Evolutionary conservation across 305 asterid species (phyloP).

Genomic region (Solanum chacoense): DNA sequence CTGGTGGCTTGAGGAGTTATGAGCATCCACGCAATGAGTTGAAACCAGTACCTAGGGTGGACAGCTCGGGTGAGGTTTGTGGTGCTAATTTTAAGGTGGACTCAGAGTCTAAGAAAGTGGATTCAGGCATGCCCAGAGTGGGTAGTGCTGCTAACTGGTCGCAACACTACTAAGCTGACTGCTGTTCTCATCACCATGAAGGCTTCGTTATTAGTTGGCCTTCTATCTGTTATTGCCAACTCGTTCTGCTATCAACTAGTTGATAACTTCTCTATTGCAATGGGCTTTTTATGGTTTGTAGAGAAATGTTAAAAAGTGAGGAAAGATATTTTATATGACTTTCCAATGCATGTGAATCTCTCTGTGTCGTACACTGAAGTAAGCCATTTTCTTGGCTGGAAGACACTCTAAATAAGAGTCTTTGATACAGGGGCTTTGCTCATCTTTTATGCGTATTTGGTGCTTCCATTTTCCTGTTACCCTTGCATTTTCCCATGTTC

Average conservation of each 20-base stretch:
- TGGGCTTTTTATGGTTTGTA: not conserved
- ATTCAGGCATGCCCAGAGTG: conserved; percentile 64
- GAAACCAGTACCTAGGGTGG: conserved; percentile 82
- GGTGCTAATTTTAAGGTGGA: conserved; percentile 83
- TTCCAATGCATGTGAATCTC: not conserved
- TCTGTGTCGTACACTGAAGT: not conserved
- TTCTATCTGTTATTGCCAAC: conserved; percentile 7
- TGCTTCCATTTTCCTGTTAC: not conserved
- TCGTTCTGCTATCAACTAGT: not conserved
- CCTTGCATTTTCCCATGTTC: not conserved
- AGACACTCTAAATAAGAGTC: not conserved
- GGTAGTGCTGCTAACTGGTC: conserved; percentile 95
- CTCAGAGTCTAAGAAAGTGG: conserved; percentile 45
- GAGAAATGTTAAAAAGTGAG: not conserved
- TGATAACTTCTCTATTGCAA: not conserved
- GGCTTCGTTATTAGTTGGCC: conserved; percentile 15
- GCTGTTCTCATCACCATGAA: conserved; percentile 2
- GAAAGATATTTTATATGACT: not conserved
- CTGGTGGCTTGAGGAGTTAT: conserved; percentile 82
- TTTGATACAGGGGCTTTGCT: not conserved
- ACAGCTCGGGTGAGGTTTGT: conserved; percentile 77
- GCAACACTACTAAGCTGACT: conserved; percentile 36
- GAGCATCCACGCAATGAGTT: conserved; percentile 72
- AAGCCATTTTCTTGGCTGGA: not conserved
- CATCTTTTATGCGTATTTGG: not conserved